These are phyloP conservation scores for Lipomyces chichibuensis DNA, from an alignment of 805 yeast genomes.

Conservation along the genomic window DNA sequence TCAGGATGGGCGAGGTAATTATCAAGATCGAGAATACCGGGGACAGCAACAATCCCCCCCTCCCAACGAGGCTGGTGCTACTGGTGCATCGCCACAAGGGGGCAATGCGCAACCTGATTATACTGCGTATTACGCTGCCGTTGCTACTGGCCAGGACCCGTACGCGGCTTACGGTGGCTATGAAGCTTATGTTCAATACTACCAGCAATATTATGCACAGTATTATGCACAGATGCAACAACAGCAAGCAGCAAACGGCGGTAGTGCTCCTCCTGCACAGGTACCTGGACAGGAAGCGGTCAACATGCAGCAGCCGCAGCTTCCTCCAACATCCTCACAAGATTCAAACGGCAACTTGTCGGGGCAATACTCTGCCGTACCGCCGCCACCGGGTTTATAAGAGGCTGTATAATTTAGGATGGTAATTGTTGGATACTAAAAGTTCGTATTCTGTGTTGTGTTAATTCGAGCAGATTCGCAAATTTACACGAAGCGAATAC, in stretches of 20 bases:
- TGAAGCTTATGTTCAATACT: slow-evolving; percentile 37
- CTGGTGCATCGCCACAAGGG: slow-evolving; percentile 13
- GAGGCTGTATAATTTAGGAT: background rate
- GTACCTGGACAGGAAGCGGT: background rate
- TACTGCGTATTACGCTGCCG: slow-evolving; percentile 35
- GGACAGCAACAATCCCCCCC: slow-evolving; percentile 5
- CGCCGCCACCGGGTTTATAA: slow-evolving; percentile 15
- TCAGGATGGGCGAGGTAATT: slow-evolving; percentile 7
- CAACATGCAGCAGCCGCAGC: slow-evolving; percentile 1
- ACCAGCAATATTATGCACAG: slow-evolving; percentile 37
- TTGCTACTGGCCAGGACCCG: slow-evolving; percentile 38
- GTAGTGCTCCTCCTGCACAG: background rate
- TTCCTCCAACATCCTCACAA: background rate
- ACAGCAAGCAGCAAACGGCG: slow-evolving; percentile 9
- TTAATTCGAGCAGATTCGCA: slow-evolving; percentile 4
- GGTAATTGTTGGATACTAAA: background rate
- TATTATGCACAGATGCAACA: slow-evolving; percentile 31
- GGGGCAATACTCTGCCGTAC: background rate
- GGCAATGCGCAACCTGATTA: slow-evolving; percentile 30
- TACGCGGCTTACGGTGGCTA: slow-evolving; percentile 40
- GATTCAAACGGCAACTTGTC: background rate
- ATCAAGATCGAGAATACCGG: slow-evolving; percentile 12
- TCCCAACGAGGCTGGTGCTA: slow-evolving; percentile 15
- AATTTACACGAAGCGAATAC: background rate
- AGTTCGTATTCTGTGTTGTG: slow-evolving; percentile 1